Evolutionary conservation across 352 stramenopile genomes (phyloP), one percentile per base, ranked within the genome.

Genomic region (Pythium utonaiense): DNA sequence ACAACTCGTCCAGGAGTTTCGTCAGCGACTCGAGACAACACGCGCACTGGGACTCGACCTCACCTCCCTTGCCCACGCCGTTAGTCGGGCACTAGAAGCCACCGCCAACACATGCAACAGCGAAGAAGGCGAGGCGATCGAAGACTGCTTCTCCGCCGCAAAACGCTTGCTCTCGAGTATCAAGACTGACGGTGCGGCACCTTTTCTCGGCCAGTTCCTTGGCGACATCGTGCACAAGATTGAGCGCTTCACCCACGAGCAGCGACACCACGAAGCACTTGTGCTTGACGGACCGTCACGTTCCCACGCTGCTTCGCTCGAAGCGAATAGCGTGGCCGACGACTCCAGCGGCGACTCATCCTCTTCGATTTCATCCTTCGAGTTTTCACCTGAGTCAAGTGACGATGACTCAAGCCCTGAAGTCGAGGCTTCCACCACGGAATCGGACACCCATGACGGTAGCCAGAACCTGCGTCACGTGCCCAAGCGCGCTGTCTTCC

Each of bases 401-500:
- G 48, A 55, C n/a, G 28, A 54, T n/a, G 47, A 56, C 17, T 33
- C 17, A 13, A 40, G 52, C 38, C 22, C 24, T 6, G 19, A 34
- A 30, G 44, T 6, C 22, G 3, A 33, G 5, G 21, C 36, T 44
- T 21, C 36, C n/a, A n/a, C 14, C 16, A 22, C 36, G 16, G 7
- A 13, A 44, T 17, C 2, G 2, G 36, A 44, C 22, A 55, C 47
- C 13, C 38, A 55, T 8, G 16, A 38, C 17, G 45, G 12, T 8
- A 36, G 19, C 22, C 21, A 38, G 38, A 24, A 65, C 40, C 44
- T 65, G 22, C 17, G 47, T 8, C 38, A 60, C 50, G 40, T 41
- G 10, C 60, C 59, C 13, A 64, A 45, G 5, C 27, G 53, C 51
- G 56, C 57, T 27, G 67, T 60, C n/a, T 83, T 83, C 49, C 70